phyloP scores from a whole-genome alignment of 2,329 filamentous ascomycete species.

The Hypoxylon sp. region DNA sequence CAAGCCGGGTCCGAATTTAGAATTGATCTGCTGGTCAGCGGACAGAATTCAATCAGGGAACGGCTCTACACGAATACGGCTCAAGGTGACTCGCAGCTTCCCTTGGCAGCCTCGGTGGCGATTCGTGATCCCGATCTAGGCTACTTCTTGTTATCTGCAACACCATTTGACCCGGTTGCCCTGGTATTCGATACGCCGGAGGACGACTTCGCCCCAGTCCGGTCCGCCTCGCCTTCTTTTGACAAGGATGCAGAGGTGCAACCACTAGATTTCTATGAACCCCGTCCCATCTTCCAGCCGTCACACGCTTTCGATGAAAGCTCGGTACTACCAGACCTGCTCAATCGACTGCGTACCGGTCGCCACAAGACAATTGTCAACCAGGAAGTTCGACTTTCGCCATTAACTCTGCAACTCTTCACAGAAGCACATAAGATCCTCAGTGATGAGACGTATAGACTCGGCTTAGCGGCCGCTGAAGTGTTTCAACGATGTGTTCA shows the following conservation, averaged over 20 bases:
- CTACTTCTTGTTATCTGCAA: conserved; percentile 72
- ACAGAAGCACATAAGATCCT: conserved; percentile 80
- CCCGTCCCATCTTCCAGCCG: conserved; percentile 75
- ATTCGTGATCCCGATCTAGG: conserved; percentile 73
- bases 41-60: conserved; percentile 68
- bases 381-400: conserved; percentile 77
- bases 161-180: conserved; percentile 68
- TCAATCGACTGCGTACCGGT: conserved; percentile 70
- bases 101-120: conserved; percentile 66
- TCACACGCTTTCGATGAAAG: conserved; percentile 70
- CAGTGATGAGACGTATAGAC: conserved; percentile 75
- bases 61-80: conserved; percentile 68
- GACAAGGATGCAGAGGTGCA: conserved; percentile 60
- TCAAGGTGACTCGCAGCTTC: conserved; percentile 59
- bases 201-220: conserved; percentile 60
- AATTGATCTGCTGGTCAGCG: conserved; percentile 70
- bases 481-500: conserved; percentile 78
- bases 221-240: conserved; percentile 59
- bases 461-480: conserved; percentile 78
- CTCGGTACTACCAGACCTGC: conserved; percentile 68
- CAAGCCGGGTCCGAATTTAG: conserved; percentile 72
- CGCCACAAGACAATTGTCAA: conserved; percentile 72
- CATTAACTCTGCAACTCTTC: conserved; percentile 77
- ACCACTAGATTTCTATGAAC: conserved; percentile 68
- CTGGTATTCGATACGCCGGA: conserved; percentile 72